A percentile compares a stretch with the other conserved stretches of the same genome.
Conservation (phyloP, 768 basidiomycete genomes). For the Calvatia gigantea region DNA sequence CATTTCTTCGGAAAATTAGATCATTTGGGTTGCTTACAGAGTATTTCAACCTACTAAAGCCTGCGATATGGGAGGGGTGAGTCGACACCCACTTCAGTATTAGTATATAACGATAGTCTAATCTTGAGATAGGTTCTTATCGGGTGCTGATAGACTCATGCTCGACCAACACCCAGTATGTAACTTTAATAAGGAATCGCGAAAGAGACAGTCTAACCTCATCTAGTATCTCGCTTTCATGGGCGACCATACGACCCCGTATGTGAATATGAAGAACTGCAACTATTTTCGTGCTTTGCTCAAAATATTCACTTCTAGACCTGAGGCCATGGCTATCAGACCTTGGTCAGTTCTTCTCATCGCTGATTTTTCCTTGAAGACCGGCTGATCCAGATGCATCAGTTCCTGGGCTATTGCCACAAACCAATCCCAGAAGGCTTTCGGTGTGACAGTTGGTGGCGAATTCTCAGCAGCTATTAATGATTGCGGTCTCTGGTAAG, state of each 20-base stretch:
- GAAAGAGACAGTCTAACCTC: conserved; percentile 12
- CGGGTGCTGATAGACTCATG: conserved; percentile 70
- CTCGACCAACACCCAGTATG: conserved; percentile 78
- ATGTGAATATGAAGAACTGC: conserved; percentile 20
- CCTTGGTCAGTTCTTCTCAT: conserved; percentile 35
- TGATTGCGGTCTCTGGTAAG: conserved; percentile 65
- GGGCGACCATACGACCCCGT: conserved; percentile 36
- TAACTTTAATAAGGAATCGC: conserved; percentile 18
- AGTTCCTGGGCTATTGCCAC: conserved; percentile 49
- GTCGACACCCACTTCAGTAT: neutral
- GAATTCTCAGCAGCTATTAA: conserved; percentile 83
- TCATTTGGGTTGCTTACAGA: neutral
- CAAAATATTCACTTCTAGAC: conserved; percentile 23
- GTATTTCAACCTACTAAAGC: conserved; percentile 23
- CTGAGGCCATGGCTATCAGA: conserved; percentile 36
- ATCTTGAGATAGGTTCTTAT: conserved; percentile 51
- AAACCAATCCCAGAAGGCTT: conserved; percentile 60
- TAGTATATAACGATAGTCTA: too few relatives aligned
- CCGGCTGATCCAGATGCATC: conserved; percentile 22
- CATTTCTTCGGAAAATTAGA: conserved; percentile 14
- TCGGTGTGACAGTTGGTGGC: conserved; percentile 79
- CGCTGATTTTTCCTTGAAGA: conserved; percentile 15
- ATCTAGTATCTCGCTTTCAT: conserved; percentile 43
- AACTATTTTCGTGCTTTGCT: conserved; percentile 10
- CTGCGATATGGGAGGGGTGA: conserved; percentile 43